Evolutionary conservation across 2,329 filamentous ascomycete species (phyloP).

Genomic region (Sporothrix brasiliensis): DNA sequence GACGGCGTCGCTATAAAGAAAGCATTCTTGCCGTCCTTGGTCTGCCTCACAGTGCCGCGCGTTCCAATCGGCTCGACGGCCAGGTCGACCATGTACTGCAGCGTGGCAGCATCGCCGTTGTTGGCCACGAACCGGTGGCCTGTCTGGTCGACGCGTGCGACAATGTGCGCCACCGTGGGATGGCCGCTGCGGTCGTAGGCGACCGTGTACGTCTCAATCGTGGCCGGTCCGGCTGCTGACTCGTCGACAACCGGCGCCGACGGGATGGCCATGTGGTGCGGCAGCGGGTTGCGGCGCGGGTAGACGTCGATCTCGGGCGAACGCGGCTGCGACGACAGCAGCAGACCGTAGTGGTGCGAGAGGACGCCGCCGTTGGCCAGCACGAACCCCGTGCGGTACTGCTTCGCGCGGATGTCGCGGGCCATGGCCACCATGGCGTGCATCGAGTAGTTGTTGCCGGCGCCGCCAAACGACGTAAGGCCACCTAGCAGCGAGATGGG

Average conservation of each 20-base stretch:
- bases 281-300: conserved; percentile 28
- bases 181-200: conserved; percentile 20
- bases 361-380: conserved; percentile 32
- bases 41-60: conserved; percentile 15
- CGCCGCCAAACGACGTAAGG: conserved; percentile 33
- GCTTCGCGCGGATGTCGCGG: conserved; percentile 20
- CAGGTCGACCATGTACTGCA: conserved; percentile 22
- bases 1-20: conserved; percentile 22
- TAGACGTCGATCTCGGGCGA: conserved; percentile 1
- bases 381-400: conserved; percentile 26
- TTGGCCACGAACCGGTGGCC: conserved; percentile 28
- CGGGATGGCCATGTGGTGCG: neutral
- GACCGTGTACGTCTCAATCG: conserved; percentile 29
- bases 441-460: conserved; percentile 34
- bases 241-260: conserved; percentile 1
- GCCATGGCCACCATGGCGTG: conserved; percentile 32
- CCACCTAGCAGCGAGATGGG: conserved; percentile 31
- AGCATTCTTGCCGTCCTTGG: conserved; percentile 28
- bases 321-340: conserved; percentile 15
- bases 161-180: conserved; percentile 16
- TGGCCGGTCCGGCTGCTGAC: conserved; percentile 19
- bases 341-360: conserved; percentile 30
- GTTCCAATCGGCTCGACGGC: conserved; percentile 25
- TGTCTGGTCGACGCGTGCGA: neutral
- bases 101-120: conserved; percentile 25